A percentile compares a stretch with the other conserved stretches of the same genome.
Evolutionary conservation across 2,329 filamentous ascomycete genomes (phyloP).

Genomic region (Ophioceras dolichostomum): DNA sequence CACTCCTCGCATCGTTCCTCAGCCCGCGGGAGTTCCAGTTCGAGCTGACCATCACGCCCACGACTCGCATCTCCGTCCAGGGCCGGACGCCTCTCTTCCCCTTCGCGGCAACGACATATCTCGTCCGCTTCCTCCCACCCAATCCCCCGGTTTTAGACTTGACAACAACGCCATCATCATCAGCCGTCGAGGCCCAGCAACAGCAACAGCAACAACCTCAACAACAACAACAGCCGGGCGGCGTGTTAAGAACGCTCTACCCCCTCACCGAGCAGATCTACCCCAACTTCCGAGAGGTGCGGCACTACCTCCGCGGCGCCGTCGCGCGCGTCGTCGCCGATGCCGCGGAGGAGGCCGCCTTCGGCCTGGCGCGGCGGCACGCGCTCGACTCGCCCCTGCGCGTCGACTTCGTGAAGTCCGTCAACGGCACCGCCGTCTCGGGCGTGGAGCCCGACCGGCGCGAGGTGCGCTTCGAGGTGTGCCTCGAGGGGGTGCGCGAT

Average conservation of each 20-base stretch:
- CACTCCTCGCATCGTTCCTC: slow-evolving; percentile 30
- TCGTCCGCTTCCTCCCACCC: slow-evolving; percentile 23
- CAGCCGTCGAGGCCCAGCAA: neutral
- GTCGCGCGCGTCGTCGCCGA: slow-evolving; percentile 26
- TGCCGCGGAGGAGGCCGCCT: slow-evolving; percentile 15
- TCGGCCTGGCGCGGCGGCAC: neutral
- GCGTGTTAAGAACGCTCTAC: neutral
- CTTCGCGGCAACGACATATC: slow-evolving; percentile 31
- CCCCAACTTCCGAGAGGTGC: slow-evolving; percentile 27
- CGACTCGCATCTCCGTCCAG: slow-evolving; percentile 27
- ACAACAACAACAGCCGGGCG: slow-evolving; percentile 8
- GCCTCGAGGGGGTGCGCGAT: neutral
- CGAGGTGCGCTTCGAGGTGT: neutral
- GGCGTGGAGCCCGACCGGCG: neutral
- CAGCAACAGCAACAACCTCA: neutral
- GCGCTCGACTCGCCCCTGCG: slow-evolving; percentile 7
- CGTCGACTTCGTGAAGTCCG: slow-evolving; percentile 3
- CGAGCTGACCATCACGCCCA: slow-evolving; percentile 31
- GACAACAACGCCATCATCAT: too few relatives aligned
- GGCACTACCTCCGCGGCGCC: slow-evolving; percentile 32
- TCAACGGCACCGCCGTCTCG: slow-evolving; percentile 1
- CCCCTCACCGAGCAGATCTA: slow-evolving; percentile 22
- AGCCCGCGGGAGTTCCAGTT: slow-evolving; percentile 27
- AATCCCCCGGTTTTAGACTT: neutral
- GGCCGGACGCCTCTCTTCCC: slow-evolving; percentile 30